A percentile compares a stretch with the other conserved stretches of the same genome.
Evolutionary conservation across 2,329 filamentous ascomycete species (phyloP).

Genomic region (Fusarium setosum): DNA sequence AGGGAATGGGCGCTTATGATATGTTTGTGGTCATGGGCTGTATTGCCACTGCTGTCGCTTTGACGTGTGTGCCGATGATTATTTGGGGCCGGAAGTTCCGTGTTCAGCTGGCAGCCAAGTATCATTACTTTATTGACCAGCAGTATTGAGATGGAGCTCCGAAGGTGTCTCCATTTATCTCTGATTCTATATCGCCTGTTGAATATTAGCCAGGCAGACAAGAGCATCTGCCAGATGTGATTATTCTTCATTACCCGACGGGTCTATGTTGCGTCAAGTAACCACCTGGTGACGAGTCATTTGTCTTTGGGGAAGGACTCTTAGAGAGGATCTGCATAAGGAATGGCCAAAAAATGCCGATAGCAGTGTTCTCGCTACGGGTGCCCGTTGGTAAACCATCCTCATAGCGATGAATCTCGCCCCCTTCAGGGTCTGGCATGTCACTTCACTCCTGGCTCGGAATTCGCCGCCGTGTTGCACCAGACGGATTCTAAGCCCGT

Average conservation of each 20-base stretch:
- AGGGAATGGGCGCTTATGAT: conserved; percentile 10
- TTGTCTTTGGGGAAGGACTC: too few relatives aligned
- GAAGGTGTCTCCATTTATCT: too few relatives aligned
- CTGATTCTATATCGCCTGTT: too few relatives aligned
- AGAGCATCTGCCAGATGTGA: too few relatives aligned
- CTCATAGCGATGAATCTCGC: conserved; percentile 60
- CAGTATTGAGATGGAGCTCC: conserved; percentile 11
- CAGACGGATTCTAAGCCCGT: conserved; percentile 67
- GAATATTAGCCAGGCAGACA: too few relatives aligned
- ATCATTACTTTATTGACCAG: conserved; percentile 9
- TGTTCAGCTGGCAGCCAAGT: conserved; percentile 19
- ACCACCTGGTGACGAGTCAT: too few relatives aligned
- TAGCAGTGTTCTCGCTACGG: conserved; percentile 61
- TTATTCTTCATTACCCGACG: too few relatives aligned
- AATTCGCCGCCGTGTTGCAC: conserved; percentile 63
- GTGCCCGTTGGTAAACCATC: conserved; percentile 60
- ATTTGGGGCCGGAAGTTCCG: conserved; percentile 30
- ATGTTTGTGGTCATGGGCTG: conserved; percentile 27
- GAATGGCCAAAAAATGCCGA: conserved; percentile 64
- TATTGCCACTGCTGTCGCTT: conserved; percentile 17
- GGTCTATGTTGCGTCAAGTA: too few relatives aligned
- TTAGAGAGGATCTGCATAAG: conserved; percentile 56
- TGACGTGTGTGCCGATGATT: conserved; percentile 22
- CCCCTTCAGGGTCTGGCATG: conserved; percentile 60
- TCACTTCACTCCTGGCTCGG: conserved; percentile 58